Evolutionary conservation across 2,329 filamentous ascomycete genomes (phyloP), one percentile per base, ranked within the genome.

Genomic region (Apiospora malaysiana): DNA sequence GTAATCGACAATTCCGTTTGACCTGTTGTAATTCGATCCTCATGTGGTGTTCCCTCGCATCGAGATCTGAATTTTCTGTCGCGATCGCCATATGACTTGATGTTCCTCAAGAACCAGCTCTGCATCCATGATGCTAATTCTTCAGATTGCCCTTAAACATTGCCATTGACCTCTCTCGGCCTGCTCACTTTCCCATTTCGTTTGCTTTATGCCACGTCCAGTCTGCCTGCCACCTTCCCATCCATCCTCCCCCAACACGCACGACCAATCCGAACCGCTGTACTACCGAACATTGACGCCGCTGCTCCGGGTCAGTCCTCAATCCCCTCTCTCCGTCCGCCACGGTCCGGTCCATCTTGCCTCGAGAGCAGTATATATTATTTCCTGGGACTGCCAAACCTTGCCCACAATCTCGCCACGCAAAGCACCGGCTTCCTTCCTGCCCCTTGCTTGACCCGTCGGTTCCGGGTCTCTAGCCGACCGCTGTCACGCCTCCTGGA

Each of bases 141-240:
- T 73, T 46, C 46, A 59, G 70, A 69, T 79, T 78, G 75, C 78
- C 76, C 76, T 77, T 78, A 72, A 75, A 77, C 75, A 79, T 79
- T 79, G 73, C 78, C 78, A 79, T 80, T 75, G 74, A 78, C 73
- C 72, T 71, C 72, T 73, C 73, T 73, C 72, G 69, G 72, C 71
- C 70, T 75, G 73, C 71, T 73, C 70, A 73, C 75, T 73, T 76
- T 76, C 71, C 74, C 73, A 76, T 77, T 71, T 70, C 66, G 71
- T 66, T 69, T 72, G 71, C 66, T 75, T 72, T 72, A 77, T 76
- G 74, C 75, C 75, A 76, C 56, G 32, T 63, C 18, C 32, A 63
- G 56, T 63, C 56, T 63, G 18, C 27, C 56, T 63, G 18, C 27
- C 56, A 63, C 32, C 56, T 63, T 37, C 32, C 56, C 56, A 63